Base-by-base conservation (phyloP, 768 basidiomycete species). In the Lentinus tigrinus region DNA sequence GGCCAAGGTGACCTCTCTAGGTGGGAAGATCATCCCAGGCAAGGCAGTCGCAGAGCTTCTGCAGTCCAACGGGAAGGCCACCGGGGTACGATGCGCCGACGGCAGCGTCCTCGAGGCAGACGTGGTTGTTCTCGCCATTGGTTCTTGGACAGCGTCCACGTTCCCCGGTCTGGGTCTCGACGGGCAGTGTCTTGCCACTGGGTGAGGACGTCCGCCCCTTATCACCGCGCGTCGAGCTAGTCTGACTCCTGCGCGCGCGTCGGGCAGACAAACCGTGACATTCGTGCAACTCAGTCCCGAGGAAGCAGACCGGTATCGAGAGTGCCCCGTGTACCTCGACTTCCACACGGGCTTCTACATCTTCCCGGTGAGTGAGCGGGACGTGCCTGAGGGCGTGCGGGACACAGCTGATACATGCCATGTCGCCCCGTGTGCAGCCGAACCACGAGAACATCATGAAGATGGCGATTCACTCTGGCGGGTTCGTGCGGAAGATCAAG, bases 61-160 rank as follows among this genome's bases (percentile, higher is more conserved):
- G 60, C 78, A 73, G 59, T 64, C 62, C 36, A 66, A 67, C 58
- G 69, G 63, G 67, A 75, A 57, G 63, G 83, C 82, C 19, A 75
- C 66, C 2, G 91, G 90, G 3, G 89, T 93, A 4, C 70, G 71
- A 28, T 85, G 90, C 60, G 70, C 70, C 21, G 83, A 87, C 67
- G 91, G 88, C 8, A 74, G 75, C 3, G 61, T 69, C 11, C 80
- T 84, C 62, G 63, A 73, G 16, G 89, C 86, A 1, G 81, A 86
- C 52, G 63, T 84, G 47, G 80, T 93, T 8, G 75, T 96, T 27
- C 70, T 95, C 34, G 85, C 91, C 8, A 76, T 85, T 14, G 93
- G 94, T 23, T 82, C 88, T 5, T 97, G 95, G 96, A 94, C 93
- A 1, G 84, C 91, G 9, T 87, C 87, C 1, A 70, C 86, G 1